A percentile compares a stretch with the other conserved stretches of the same genome.
phyloP scores from a whole-genome alignment of 192 early-diverging fungal species.

The Polychytrium aggregatum region DNA sequence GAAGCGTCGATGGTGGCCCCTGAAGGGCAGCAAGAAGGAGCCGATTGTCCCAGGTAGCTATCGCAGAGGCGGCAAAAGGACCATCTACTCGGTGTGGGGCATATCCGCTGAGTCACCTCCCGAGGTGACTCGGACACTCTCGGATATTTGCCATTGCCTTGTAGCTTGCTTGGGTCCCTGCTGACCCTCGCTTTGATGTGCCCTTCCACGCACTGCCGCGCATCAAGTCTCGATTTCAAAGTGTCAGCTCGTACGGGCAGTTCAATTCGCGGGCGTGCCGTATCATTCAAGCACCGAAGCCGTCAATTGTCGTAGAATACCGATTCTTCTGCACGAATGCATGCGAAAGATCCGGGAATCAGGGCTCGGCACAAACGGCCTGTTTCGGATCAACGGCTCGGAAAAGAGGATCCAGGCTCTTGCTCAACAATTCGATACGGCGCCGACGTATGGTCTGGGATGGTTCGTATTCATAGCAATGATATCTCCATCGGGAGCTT shows the following conservation, averaged over 20 bases:
- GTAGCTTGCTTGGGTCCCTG: not conserved
- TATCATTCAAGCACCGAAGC: slow-evolving; percentile 3
- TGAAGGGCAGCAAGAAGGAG: slow-evolving; percentile 19
- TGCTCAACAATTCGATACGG: slow-evolving; percentile 21
- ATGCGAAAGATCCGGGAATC: slow-evolving; percentile 14
- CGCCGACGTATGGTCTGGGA: slow-evolving; percentile 27
- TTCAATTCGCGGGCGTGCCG: slow-evolving; percentile 18
- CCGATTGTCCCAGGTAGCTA: slow-evolving; percentile 1
- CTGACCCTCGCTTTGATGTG: slow-evolving; percentile 1
- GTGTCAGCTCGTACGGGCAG: slow-evolving; percentile 10
- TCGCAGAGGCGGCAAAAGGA: slow-evolving; percentile 2
- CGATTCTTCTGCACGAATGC: slow-evolving; percentile 28
- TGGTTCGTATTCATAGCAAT: slow-evolving; percentile 3
- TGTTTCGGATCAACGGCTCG: slow-evolving; percentile 39
- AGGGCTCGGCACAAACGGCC: slow-evolving; percentile 23
- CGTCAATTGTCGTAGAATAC: slow-evolving; percentile 16
- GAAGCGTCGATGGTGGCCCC: slow-evolving; percentile 16
- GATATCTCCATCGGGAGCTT: not conserved
- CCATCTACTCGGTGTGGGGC: slow-evolving; percentile 3
- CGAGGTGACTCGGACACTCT: not conserved
- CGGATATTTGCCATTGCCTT: not conserved
- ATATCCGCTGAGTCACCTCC: slow-evolving; percentile 2
- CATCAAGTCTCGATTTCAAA: too few relatives aligned
- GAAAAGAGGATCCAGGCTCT: slow-evolving; percentile 30
- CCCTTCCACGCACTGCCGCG: slow-evolving; percentile 3